Percentiles rank a stretch among this genome's conserved stretches.
Evolutionary conservation across 1,284 basidiomycete genomes (phyloP).

Genomic region (Mrakiaceae sp.): DNA sequence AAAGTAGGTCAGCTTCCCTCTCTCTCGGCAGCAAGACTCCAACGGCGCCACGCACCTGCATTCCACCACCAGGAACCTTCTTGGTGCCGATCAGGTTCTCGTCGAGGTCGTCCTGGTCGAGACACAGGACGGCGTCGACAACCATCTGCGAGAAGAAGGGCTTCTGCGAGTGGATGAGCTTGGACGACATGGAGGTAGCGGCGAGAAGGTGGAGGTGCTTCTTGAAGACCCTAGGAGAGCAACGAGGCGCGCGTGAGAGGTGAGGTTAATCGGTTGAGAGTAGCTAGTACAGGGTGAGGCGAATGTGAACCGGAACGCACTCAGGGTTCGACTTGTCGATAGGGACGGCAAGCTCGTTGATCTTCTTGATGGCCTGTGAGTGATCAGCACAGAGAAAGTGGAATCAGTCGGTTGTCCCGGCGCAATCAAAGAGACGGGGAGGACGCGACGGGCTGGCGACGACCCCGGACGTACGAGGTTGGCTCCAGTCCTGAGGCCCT

Average conservation of each 20-base stretch:
- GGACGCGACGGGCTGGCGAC: not conserved
- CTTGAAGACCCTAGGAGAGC: constrained; percentile 61
- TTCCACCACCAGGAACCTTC: constrained; percentile 96
- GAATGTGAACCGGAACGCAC: constrained; percentile 27
- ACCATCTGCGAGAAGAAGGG: constrained; percentile 99
- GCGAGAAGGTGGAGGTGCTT: constrained; percentile 93
- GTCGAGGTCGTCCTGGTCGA: constrained; percentile 90
- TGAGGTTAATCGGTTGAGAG: not conserved
- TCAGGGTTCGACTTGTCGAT: constrained; percentile 84
- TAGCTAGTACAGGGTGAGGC: not conserved
- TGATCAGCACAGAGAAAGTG: not conserved
- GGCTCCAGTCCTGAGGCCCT: constrained; percentile 81
- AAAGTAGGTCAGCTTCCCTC: not conserved
- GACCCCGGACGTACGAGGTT: constrained; percentile 52
- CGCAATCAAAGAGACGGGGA: not conserved
- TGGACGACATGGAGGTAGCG: constrained; percentile 98
- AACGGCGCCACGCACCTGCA: constrained; percentile 46
- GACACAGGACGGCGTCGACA: constrained; percentile 84
- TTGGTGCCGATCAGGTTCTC: constrained; percentile 96
- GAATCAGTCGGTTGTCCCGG: not conserved
- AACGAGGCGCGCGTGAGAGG: not conserved
- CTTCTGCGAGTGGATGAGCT: constrained; percentile 96
- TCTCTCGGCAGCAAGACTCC: not conserved
- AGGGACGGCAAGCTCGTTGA: constrained; percentile 79
- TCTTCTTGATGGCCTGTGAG: constrained; percentile 69